These are phyloP conservation scores for Aspergillus tubingensis DNA, from an alignment of 2,329 filamentous ascomycete genomes.

Conservation along the genomic window DNA sequence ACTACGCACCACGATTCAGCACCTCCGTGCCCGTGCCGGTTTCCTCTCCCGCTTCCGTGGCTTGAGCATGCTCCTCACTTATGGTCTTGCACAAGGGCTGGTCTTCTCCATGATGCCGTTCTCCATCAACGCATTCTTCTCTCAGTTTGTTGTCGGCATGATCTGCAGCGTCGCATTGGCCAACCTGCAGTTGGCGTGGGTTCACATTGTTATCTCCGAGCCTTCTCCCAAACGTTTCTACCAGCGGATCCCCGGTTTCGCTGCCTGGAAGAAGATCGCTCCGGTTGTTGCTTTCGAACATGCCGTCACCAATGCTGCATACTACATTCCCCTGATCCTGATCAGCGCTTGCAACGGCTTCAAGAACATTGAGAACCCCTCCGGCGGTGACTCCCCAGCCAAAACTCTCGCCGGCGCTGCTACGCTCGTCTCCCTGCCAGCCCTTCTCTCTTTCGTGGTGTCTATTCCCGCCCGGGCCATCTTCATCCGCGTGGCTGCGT, in stretches of 20 bases:
- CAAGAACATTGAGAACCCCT: slow-evolving; percentile 28
- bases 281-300: slow-evolving; percentile 67
- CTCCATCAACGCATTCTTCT: slow-evolving; percentile 39
- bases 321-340: slow-evolving; percentile 43
- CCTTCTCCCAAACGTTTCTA: slow-evolving; percentile 66
- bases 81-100: slow-evolving; percentile 52
- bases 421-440: slow-evolving; percentile 44
- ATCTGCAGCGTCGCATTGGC: slow-evolving; percentile 63
- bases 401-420: slow-evolving; percentile 16
- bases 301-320: slow-evolving; percentile 54
- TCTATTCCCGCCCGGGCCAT: slow-evolving; percentile 75
- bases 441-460: slow-evolving; percentile 59
- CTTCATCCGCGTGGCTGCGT: slow-evolving; percentile 81
- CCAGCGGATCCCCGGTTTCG: slow-evolving; percentile 67
- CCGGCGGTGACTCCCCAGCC: neutral
- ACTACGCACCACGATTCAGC: slow-evolving; percentile 59
- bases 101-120: slow-evolving; percentile 38
- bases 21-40: slow-evolving; percentile 66
- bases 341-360: slow-evolving; percentile 42
- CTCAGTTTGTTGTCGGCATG: slow-evolving; percentile 54
- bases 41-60: slow-evolving; percentile 70
- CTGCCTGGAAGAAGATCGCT: slow-evolving; percentile 68
- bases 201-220: slow-evolving; percentile 79
- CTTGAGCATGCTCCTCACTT: slow-evolving; percentile 54
- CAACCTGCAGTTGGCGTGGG: slow-evolving; percentile 75